Base-by-base conservation (phyloP, 1,139 yeast genomes). In the Arxiozyma bovina region DNA sequence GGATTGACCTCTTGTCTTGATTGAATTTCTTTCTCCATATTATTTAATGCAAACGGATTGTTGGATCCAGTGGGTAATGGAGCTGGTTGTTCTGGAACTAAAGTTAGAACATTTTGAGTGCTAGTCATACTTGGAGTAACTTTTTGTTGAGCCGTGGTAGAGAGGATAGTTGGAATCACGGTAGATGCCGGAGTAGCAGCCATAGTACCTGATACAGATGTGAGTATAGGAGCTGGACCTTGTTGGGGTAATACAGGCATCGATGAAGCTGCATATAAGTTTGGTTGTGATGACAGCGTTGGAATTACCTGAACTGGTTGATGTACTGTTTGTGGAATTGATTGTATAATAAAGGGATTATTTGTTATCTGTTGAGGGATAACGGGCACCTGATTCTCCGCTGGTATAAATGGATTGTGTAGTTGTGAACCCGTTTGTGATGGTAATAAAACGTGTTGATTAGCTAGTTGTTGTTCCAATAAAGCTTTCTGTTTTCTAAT, bases 401-500 rank as follows among this genome's bases (percentile, higher is more conserved):
- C 27, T 40, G 52, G 50, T 9, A 42, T 27, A 48, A 57, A 55
- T 53, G 57, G 55, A 53, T 60, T 57, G 52, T 57, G 51, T n/a
- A 25, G 25, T 22, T 34, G 38, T 57, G 22, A 21, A 11, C n/a
- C 21, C 2, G 48, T 25, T 6, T 66, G 63, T 1, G 66, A 58
- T 1, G 63, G 58, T 15, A 66, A 52, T 20, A 45, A 21, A n/a
- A 63, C 49, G 43, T 65, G 66, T 53, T 64, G 63, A 54, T 62
- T 57, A 52, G 63, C 61, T 55, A 64, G 58, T 53, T 65, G 70
- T 54, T 65, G 67, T 53, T 61, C 65, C 58, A 63, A 60, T 46
- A 55, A 57, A 55, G 55, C 61, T 54, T 66, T 64, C 52, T 63
- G 70, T 51, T 61, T 66, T 57, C 67, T 63, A 42, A 64, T 61